Evolutionary conservation across 2,329 filamentous ascomycete genomes (phyloP).

Genomic region (Venturia oleaginea): DNA sequence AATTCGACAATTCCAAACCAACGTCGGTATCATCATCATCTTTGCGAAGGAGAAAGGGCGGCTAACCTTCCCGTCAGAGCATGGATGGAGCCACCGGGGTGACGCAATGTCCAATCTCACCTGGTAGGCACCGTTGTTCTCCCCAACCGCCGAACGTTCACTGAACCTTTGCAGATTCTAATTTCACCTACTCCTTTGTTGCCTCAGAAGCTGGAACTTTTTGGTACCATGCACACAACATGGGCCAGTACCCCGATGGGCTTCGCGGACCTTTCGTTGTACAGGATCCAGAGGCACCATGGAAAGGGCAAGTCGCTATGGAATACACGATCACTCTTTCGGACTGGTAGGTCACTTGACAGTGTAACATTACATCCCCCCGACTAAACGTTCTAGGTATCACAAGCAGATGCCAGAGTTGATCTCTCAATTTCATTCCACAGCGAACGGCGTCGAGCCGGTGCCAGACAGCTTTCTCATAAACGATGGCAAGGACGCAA

Average conservation of each 20-base stretch:
- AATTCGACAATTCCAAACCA: conserved; percentile 36
- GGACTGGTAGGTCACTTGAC: conserved; percentile 52
- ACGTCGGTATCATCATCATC: background rate
- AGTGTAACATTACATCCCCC: background rate
- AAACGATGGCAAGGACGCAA: conserved; percentile 48
- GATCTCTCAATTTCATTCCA: conserved; percentile 41
- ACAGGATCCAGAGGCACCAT: conserved; percentile 48
- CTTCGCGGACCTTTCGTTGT: conserved; percentile 58
- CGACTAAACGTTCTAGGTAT: background rate
- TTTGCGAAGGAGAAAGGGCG: background rate
- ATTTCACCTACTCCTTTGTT: conserved; percentile 20
- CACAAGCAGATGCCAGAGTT: conserved; percentile 45
- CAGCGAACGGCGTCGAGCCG: conserved; percentile 45
- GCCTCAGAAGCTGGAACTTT: conserved; percentile 45
- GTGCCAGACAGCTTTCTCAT: conserved; percentile 56
- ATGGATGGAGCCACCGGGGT: conserved; percentile 14
- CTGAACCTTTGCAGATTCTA: background rate
- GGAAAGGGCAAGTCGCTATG: conserved; percentile 44
- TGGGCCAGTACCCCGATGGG: conserved; percentile 57
- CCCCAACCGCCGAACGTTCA: conserved; percentile 50
- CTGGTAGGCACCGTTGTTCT: conserved; percentile 42
- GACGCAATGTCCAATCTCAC: conserved; percentile 13
- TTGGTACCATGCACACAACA: conserved; percentile 61
- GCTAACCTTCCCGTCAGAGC: background rate
- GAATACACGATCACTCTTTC: conserved; percentile 58